Evolutionary conservation across 345 rosid genomes (phyloP).

Genomic region (Brassica juncea): DNA sequence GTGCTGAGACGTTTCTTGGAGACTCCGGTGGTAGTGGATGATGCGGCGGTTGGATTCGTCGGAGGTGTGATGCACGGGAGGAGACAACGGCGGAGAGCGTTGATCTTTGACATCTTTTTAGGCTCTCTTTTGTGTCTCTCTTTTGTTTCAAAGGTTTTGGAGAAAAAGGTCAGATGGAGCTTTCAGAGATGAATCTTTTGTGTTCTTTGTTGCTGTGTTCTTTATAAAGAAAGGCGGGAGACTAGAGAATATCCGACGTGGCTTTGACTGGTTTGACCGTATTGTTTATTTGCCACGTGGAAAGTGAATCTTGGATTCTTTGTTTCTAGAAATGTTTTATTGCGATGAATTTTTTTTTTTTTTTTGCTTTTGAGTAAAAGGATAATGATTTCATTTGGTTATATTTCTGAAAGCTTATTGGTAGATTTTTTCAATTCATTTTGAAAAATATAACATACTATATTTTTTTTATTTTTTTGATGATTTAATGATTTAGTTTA

Average conservation of each 20-base stretch:
- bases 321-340: conserved; percentile 8
- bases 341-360: background rate
- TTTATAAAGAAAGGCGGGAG: conserved; percentile 43
- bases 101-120: conserved; percentile 58
- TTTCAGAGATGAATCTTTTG: conserved; percentile 34
- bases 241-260: conserved; percentile 27
- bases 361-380: background rate
- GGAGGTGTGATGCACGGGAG: conserved; percentile 65
- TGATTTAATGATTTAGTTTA: background rate
- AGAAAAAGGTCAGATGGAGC: conserved; percentile 16
- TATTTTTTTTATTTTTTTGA: too few relatives aligned
- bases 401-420: background rate
- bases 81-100: conserved; percentile 69
- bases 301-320: conserved; percentile 23
- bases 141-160: background rate
- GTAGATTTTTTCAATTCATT: background rate
- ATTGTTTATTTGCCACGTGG: conserved; percentile 2
- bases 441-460: background rate
- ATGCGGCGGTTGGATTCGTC: conserved; percentile 38
- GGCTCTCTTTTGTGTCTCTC: background rate
- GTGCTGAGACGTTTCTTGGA: conserved; percentile 74
- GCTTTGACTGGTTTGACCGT: conserved; percentile 41
- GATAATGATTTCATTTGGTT: background rate
- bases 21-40: conserved; percentile 19
- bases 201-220: background rate